Conservation (phyloP, 371 early-diverging fungal species). For the Mucor lusitanicus region DNA sequence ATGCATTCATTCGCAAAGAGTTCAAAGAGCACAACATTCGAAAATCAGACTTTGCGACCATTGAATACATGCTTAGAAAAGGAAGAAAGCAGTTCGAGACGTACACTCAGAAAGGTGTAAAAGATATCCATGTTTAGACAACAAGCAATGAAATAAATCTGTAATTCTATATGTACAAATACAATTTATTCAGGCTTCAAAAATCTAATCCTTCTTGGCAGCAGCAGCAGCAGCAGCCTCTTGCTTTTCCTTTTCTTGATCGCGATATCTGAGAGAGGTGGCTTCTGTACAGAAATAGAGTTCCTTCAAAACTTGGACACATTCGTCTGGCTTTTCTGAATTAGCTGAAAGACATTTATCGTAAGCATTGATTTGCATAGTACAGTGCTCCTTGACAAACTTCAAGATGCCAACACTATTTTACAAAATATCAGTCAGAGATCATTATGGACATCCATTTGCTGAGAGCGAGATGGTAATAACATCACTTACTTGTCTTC, state of each 20-base stretch:
- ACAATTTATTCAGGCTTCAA: neutral
- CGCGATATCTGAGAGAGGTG: conserved; percentile 43
- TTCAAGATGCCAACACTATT: conserved; percentile 67
- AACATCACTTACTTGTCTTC: conserved; percentile 68
- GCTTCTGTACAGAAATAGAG: conserved; percentile 68
- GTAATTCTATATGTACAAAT: neutral
- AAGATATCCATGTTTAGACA: conserved; percentile 56
- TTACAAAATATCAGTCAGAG: neutral
- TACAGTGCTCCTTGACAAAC: conserved; percentile 73
- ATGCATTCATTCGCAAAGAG: conserved; percentile 61
- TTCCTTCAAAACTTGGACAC: conserved; percentile 60
- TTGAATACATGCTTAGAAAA: conserved; percentile 64
- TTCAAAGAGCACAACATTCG: conserved; percentile 56
- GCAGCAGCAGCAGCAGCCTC: neutral
- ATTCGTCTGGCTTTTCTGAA: conserved; percentile 65
- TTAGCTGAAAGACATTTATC: conserved; percentile 68
- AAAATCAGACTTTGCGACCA: conserved; percentile 64
- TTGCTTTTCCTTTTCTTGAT: conserved; percentile 24
- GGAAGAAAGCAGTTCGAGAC: conserved; percentile 60
- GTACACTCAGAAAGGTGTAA: conserved; percentile 57
- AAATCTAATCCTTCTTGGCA: neutral
- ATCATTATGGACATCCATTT: neutral
- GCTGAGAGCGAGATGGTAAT: neutral
- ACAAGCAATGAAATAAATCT: neutral
- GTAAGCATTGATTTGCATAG: conserved; percentile 66